Percentiles rank a stretch among this genome's conserved stretches.
phyloP scores from a whole-genome alignment of 2,329 filamentous ascomycete species.

The Apiospora marii region DNA sequence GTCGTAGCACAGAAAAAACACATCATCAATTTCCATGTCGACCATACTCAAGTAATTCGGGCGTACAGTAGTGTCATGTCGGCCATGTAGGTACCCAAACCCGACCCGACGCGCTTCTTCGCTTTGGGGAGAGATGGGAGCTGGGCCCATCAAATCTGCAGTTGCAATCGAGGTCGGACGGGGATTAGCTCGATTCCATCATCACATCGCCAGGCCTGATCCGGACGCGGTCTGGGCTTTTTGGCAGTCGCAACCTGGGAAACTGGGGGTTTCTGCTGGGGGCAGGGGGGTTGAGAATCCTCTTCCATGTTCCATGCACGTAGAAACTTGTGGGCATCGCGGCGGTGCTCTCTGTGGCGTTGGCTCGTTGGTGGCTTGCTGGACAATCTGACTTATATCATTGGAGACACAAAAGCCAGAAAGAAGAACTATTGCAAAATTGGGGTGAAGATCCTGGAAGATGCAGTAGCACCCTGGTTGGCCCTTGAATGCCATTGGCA shows the following conservation, averaged over 20 bases:
- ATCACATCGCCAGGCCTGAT: conserved; percentile 11
- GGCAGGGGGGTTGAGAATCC: no score
- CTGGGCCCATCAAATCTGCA: conserved; percentile 16
- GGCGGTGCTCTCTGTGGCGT: conserved; percentile 5
- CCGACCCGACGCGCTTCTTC: conserved; percentile 20
- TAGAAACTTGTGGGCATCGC: not conserved
- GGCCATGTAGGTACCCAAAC: conserved; percentile 18
- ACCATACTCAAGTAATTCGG: not conserved
- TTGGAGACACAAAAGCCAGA: not conserved
- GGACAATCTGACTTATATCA: not conserved
- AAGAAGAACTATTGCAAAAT: not conserved
- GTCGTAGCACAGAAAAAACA: not conserved
- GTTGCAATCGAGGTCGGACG: conserved; percentile 6
- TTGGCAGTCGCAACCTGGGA: not conserved
- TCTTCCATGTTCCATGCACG: conserved; percentile 1
- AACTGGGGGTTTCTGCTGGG: not conserved
- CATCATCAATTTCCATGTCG: conserved; percentile 18
- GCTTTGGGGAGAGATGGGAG: not conserved
- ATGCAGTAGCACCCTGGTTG: not conserved
- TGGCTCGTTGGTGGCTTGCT: conserved; percentile 13
- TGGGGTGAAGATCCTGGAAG: conserved; percentile 3
- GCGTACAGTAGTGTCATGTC: conserved; percentile 15
- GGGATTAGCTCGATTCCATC: conserved; percentile 18
- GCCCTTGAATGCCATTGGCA: not conserved
- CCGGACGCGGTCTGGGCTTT: conserved; percentile 14